These are phyloP conservation scores for Davidsoniella australis DNA, from an alignment of 2,329 filamentous ascomycete species.

Conservation along the genomic window DNA sequence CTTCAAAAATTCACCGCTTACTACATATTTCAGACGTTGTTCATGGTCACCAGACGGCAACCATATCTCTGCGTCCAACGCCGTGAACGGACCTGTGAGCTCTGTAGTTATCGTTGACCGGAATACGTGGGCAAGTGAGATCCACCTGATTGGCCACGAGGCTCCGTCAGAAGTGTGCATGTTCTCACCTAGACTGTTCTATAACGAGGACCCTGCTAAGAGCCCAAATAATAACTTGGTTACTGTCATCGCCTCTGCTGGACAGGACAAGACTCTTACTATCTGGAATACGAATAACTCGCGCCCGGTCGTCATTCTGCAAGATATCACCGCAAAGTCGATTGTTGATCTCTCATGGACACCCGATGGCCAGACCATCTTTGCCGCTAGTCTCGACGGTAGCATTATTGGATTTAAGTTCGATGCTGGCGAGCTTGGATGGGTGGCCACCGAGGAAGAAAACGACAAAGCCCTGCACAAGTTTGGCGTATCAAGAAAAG, in stretches of 20 bases:
- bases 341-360: slow-evolving; percentile 92
- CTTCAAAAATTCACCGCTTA: slow-evolving; percentile 81
- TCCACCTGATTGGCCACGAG: slow-evolving; percentile 94
- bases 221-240: slow-evolving; percentile 41
- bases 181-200: slow-evolving; percentile 84
- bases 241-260: slow-evolving; percentile 90
- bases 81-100: slow-evolving; percentile 91
- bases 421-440: slow-evolving; percentile 73
- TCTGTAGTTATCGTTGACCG: slow-evolving; percentile 93
- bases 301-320: slow-evolving; percentile 72
- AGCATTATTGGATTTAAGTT: slow-evolving; percentile 72
- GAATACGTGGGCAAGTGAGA: slow-evolving; percentile 85
- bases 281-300: slow-evolving; percentile 97
- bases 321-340: slow-evolving; percentile 77
- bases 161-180: slow-evolving; percentile 93
- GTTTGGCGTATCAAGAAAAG: slow-evolving; percentile 75
- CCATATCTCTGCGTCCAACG: slow-evolving; percentile 92
- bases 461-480: slow-evolving; percentile 88
- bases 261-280: slow-evolving; percentile 88
- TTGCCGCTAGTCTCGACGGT: slow-evolving; percentile 75
- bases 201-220: slow-evolving; percentile 47
- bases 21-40: slow-evolving; percentile 89
- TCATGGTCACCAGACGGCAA: slow-evolving; percentile 97
- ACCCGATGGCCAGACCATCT: slow-evolving; percentile 76
- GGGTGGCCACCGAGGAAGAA: slow-evolving; percentile 68